A percentile compares a stretch with the other conserved stretches of the same genome.
These are phyloP conservation scores for Viola odorata DNA, from an alignment of 345 rosid species.

Conservation along the genomic window DNA sequence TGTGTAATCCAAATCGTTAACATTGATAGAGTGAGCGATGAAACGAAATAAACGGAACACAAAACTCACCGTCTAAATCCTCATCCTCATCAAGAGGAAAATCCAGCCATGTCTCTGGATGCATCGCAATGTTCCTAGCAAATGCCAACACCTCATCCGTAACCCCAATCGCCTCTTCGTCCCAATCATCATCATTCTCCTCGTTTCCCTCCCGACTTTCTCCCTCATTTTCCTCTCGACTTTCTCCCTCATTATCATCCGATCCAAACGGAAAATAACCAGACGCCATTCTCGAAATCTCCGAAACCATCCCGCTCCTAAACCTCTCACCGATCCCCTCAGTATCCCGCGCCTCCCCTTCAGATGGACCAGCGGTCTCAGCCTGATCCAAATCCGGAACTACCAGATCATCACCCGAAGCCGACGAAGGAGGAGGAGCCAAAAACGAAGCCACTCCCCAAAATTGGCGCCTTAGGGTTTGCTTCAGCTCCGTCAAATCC, in stretches of 20 bases:
- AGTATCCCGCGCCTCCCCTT: conserved; percentile 21
- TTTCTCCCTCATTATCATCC: conserved; percentile 28
- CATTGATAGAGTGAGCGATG: too few relatives aligned
- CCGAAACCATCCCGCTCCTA: conserved; percentile 14
- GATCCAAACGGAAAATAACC: conserved; percentile 40
- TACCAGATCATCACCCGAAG: conserved; percentile 6
- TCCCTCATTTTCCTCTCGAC: conserved; percentile 13
- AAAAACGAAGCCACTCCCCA: conserved; percentile 97
- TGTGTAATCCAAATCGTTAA: too few relatives aligned
- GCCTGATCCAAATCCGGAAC: conserved; percentile 14
- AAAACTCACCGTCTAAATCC: conserved; percentile 60
- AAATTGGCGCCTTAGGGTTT: conserved; percentile 65
- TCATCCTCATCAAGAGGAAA: conserved; percentile 86
- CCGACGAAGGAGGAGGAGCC: conserved; percentile 38
- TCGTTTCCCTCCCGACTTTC: conserved; percentile 22
- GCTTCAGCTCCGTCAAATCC: conserved; percentile 68
- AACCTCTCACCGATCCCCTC: conserved; percentile 44
- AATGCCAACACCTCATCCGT: conserved; percentile 82
- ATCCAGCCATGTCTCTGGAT: conserved; percentile 97
- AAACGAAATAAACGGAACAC: not conserved
- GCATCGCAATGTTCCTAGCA: conserved; percentile 78
- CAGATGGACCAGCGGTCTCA: too few relatives aligned
- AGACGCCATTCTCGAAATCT: conserved; percentile 40
- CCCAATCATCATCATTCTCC: conserved; percentile 19
- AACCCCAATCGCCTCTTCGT: conserved; percentile 44